Evolutionary conservation across 768 basidiomycete species (phyloP).

Genomic region (Termitomyces eurrhizus): DNA sequence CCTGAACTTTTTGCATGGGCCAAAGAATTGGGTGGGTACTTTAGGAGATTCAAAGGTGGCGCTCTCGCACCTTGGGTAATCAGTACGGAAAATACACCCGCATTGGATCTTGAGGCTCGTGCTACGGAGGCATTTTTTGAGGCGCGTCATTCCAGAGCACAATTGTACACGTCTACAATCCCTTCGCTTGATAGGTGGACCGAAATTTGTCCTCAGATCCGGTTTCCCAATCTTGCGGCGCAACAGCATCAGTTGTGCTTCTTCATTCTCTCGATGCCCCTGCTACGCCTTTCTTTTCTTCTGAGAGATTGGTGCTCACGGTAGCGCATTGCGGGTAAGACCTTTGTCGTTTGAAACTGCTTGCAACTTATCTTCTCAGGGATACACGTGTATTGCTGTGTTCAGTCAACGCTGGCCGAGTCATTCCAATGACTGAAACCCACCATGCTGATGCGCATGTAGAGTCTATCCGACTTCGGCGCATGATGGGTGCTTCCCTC

Average conservation of each 20-base stretch:
- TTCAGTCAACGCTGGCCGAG: slow-evolving; percentile 64
- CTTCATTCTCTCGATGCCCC: slow-evolving; percentile 89
- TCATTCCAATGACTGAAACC: slow-evolving; percentile 86
- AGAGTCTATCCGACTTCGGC: slow-evolving; percentile 79
- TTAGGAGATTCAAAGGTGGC: slow-evolving; percentile 84
- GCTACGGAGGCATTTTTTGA: slow-evolving; percentile 86
- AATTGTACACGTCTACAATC: slow-evolving; percentile 3
- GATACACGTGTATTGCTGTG: slow-evolving; percentile 90
- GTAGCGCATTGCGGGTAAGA: slow-evolving; percentile 90
- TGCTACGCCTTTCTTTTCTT: slow-evolving; percentile 76
- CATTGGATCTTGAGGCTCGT: slow-evolving; percentile 78
- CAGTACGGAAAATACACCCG: slow-evolving; percentile 25
- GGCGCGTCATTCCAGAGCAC: slow-evolving; percentile 37
- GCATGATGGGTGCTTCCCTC: slow-evolving; percentile 86
- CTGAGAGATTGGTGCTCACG: slow-evolving; percentile 71
- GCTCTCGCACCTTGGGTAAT: slow-evolving; percentile 66
- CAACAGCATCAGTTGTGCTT: slow-evolving; percentile 87
- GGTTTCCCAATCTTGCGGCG: slow-evolving; percentile 74
- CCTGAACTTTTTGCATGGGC: slow-evolving; percentile 76
- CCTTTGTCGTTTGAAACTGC: background rate
- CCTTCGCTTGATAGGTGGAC: slow-evolving; percentile 53
- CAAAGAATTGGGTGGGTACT: slow-evolving; percentile 84
- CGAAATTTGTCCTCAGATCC: slow-evolving; percentile 64
- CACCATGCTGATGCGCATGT: slow-evolving; percentile 93
- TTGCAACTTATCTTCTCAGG: slow-evolving; percentile 33